Conservation (phyloP, 129 eudicot species). For the Helichrysum umbraculigerum region DNA sequence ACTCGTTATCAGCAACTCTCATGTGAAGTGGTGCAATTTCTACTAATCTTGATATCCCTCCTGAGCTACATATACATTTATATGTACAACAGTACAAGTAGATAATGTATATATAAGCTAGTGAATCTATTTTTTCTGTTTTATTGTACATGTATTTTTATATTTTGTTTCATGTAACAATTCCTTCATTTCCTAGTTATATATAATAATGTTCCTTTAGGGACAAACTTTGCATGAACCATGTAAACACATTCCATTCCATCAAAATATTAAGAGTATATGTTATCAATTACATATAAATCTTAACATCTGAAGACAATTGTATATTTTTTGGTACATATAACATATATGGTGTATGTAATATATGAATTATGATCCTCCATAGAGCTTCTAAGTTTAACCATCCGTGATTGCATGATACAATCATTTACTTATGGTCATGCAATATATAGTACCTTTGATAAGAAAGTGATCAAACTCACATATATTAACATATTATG, state of each 20-base stretch:
- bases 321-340: background rate
- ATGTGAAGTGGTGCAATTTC: constrained; percentile 13
- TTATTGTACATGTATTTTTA: constrained; percentile 8
- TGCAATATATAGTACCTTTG: background rate
- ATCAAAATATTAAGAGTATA: background rate
- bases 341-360: background rate
- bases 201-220: constrained; percentile 9
- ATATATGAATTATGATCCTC: background rate
- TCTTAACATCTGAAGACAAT: background rate
- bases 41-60: background rate
- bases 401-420: background rate
- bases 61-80: constrained; percentile 13
- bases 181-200: background rate
- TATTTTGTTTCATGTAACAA: constrained; percentile 12
- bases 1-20: constrained; percentile 5
- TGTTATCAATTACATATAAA: background rate
- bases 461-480: constrained; percentile 1
- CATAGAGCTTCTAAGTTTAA: background rate
- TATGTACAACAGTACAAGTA: constrained; percentile 5
- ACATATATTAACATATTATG: background rate
- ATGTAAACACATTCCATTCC: background rate
- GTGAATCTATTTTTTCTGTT: background rate
- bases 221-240: background rate
- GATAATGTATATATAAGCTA: background rate
- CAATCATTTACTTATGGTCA: background rate